Conservation (phyloP, 108 stramenopile species). For the Cyclotella sp. region DNA sequence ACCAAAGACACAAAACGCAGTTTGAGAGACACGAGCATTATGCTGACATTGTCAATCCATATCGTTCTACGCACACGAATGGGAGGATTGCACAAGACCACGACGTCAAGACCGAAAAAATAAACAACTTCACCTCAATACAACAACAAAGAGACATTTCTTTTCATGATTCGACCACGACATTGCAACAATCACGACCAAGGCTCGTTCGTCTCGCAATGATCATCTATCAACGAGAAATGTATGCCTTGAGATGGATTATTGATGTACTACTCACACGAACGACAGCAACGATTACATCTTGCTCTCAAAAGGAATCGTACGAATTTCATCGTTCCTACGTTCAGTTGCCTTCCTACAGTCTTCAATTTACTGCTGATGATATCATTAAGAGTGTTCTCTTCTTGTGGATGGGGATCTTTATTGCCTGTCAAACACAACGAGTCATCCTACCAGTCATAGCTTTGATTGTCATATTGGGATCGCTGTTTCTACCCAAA, state of each 20-base stretch:
- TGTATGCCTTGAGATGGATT: not conserved
- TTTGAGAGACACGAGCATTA: constrained; percentile 20
- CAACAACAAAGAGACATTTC: not conserved
- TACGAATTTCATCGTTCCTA: constrained; percentile 12
- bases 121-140: not conserved
- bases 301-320: not conserved
- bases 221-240: not conserved
- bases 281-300: not conserved
- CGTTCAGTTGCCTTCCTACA: constrained; percentile 16
- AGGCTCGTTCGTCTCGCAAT: not conserved
- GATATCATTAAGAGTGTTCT: constrained; percentile 27
- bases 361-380: constrained; percentile 31
- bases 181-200: not conserved
- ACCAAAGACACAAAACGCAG: not conserved
- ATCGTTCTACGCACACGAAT: constrained; percentile 4
- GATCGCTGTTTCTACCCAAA: constrained; percentile 5
- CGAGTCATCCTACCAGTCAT: constrained; percentile 2
- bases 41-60: constrained; percentile 18
- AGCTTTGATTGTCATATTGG: constrained; percentile 12
- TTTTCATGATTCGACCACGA: not conserved
- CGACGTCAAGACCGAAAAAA: too few species aligned
- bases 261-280: not conserved
- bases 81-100: not conserved
- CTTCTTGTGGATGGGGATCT: constrained; percentile 28
- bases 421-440: constrained; percentile 10